Percentiles rank a stretch among this genome's conserved stretches.
Conservation (phyloP, 768 basidiomycete species). For the Lentinula sp. region DNA sequence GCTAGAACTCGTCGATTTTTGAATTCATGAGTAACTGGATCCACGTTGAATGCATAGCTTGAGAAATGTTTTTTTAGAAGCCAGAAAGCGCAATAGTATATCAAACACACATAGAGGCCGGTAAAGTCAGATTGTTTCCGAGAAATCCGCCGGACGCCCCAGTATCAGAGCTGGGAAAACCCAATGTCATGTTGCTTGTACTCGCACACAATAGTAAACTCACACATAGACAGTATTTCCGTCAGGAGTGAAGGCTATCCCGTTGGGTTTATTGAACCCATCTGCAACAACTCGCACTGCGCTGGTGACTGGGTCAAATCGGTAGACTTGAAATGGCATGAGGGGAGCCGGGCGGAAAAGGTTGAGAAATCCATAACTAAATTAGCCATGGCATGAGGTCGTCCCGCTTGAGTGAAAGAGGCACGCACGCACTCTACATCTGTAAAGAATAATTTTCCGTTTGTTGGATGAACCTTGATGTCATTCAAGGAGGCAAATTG, state of each 20-base stretch:
- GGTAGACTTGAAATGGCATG: constrained; percentile 73
- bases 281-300: constrained; percentile 69
- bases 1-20: constrained; percentile 46
- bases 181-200: not conserved
- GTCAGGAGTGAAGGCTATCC: constrained; percentile 65
- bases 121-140: constrained; percentile 16
- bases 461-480: constrained; percentile 62
- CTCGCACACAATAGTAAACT: not conserved
- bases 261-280: constrained; percentile 69
- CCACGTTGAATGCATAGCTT: constrained; percentile 50
- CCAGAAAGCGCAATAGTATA: not conserved
- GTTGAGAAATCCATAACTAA: constrained; percentile 59
- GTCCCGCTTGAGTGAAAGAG: not conserved
- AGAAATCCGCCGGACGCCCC: constrained; percentile 12
- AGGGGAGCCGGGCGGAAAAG: constrained; percentile 62
- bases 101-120: constrained; percentile 17
- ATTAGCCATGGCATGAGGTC: not conserved
- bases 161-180: constrained; percentile 16
- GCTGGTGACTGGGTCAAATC: constrained; percentile 62
- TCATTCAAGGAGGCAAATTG: constrained; percentile 85
- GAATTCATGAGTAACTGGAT: constrained; percentile 32
- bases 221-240: constrained; percentile 62
- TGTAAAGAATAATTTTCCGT: constrained; percentile 69
- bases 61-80: not conserved
- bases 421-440: constrained; percentile 54